Evolutionary conservation across 1,284 basidiomycete genomes (phyloP).

Genomic region (Boletus hoseneyae): DNA sequence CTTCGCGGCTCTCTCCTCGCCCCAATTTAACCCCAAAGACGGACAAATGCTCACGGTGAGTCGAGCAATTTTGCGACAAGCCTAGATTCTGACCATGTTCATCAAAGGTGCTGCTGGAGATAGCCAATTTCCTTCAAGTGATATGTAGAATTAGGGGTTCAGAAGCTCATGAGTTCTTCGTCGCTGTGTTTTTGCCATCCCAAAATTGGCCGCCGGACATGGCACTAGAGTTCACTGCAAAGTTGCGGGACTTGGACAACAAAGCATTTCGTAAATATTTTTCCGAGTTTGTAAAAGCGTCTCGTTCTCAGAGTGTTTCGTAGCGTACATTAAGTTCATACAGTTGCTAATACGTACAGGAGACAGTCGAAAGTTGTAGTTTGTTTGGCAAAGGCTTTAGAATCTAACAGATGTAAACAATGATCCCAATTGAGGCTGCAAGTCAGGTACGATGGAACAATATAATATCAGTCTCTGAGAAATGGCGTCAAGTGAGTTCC

Average conservation of each 20-base stretch:
- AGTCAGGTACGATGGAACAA: constrained; percentile 18
- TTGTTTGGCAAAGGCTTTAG: constrained; percentile 34
- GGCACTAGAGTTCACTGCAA: constrained; percentile 76
- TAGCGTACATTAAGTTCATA: constrained; percentile 35
- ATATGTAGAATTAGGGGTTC: constrained; percentile 76
- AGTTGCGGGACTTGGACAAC: constrained; percentile 73
- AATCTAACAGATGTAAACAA: constrained; percentile 35
- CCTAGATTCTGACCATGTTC: constrained; percentile 1
- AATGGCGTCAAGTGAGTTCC: constrained; percentile 43
- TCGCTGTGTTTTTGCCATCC: constrained; percentile 80
- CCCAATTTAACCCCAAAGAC: constrained; percentile 85
- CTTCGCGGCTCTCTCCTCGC: constrained; percentile 79
- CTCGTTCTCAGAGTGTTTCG: constrained; percentile 49
- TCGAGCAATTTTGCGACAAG: constrained; percentile 1
- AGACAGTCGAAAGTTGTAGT: background rate
- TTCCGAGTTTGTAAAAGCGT: constrained; percentile 76
- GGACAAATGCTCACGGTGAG: constrained; percentile 81
- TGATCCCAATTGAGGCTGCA: constrained; percentile 18
- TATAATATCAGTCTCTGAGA: constrained; percentile 15
- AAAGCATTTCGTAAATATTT: constrained; percentile 90
- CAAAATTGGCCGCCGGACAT: constrained; percentile 83
- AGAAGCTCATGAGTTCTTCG: constrained; percentile 84
- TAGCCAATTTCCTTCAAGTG: constrained; percentile 80
- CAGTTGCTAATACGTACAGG: background rate
- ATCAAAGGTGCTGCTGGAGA: constrained; percentile 81